These are phyloP conservation scores for Drechslerella stenobrocha DNA, from an alignment of 2,329 filamentous ascomycete species.

Conservation along the genomic window DNA sequence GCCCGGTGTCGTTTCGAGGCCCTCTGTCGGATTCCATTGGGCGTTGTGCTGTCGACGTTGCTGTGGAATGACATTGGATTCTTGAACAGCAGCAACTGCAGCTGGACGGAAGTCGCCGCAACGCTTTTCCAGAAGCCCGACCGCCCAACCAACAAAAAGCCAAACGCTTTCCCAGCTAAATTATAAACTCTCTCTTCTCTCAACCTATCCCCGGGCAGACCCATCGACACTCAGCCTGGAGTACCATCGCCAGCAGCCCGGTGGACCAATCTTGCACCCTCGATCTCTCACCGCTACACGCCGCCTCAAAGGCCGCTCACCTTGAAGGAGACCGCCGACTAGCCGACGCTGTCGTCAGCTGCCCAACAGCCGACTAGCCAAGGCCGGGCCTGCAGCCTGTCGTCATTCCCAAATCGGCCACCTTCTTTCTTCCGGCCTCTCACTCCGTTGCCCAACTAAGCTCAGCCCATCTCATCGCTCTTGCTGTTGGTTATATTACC, in stretches of 20 bases:
- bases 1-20: too few species aligned
- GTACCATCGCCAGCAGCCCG: conserved; percentile 1
- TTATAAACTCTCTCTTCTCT: neutral
- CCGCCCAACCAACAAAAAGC: neutral
- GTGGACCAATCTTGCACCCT: neutral
- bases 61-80: too few species aligned
- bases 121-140: neutral
- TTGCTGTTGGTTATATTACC: conserved; percentile 7
- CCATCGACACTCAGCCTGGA: neutral
- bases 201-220: neutral
- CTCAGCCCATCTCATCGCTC: conserved; percentile 8
- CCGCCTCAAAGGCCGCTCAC: neutral
- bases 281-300: neutral
- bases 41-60: too few species aligned
- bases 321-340: conserved; percentile 36
- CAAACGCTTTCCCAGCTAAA: neutral
- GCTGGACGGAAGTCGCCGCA: neutral
- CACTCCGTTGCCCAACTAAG: conserved; percentile 9
- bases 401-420: conserved; percentile 27
- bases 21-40: too few species aligned
- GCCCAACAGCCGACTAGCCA: conserved; percentile 36
- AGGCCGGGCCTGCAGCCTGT: conserved; percentile 46
- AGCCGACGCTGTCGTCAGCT: conserved; percentile 36
- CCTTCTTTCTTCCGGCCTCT: conserved; percentile 30
- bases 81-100: too few species aligned